Base-by-base conservation (phyloP, 805 yeast species). In the Candida silvicultrix region DNA sequence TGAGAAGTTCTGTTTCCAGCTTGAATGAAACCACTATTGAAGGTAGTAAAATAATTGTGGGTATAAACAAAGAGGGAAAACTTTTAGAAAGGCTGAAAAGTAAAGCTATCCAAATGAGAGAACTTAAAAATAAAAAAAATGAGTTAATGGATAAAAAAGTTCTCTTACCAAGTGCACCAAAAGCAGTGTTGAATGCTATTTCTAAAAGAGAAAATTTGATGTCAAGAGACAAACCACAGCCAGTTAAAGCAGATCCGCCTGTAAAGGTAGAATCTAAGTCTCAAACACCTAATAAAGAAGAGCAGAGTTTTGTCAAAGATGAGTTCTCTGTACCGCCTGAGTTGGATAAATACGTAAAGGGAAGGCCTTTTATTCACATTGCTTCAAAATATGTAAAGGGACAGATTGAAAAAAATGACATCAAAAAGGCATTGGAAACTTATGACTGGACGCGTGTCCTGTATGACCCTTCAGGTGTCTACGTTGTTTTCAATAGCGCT, bases 371-470 rank as follows among this genome's bases (percentile, higher is more conserved):
- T 46, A 63, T 85, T 23, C 70, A 75, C 49, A 75, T 85, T 40
- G 68, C 72, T 16, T 77, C 75, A 51, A 71, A 69, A 47, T 74
- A 70, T 47, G 71, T 77, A 38, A 48, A 54, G 32, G 44, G 52
- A 28, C 49, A 55, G 23, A 70, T 81, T 1, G 66, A 72, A 15
- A 67, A 80, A 2, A 71, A 70, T 44, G 88, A 83, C 56, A 67
- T 89, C 45, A 81, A 85, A 54, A 70, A 75, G 23, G 69, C 72
- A 28, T 66, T 88, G 29, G 73, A 73, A 37, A 75, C 72, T 41
- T 83, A 83, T 57, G 77, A 75, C 45, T 84, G 89, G 81, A 75
- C 80, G 0, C 69, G 85, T 45, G 78, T 88, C 2, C 59, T 84
- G 42, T 71, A 79, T 4, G 90, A 85, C 51, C 52, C 55, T 0